phyloP scores from a whole-genome alignment of 2,329 filamentous ascomycete genomes.

The Penicillium sumatraense region DNA sequence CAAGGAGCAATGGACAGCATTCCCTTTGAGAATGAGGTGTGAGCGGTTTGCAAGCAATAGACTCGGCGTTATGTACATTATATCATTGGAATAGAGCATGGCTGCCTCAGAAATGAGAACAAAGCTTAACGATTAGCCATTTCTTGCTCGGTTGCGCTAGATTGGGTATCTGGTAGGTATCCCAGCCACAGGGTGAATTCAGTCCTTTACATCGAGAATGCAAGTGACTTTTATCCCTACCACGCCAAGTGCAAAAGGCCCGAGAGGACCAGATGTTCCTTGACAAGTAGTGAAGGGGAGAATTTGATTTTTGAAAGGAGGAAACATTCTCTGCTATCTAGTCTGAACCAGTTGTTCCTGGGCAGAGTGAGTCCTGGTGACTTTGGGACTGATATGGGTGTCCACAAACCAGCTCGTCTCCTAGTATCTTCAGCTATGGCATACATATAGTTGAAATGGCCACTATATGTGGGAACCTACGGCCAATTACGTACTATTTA shows the following conservation, averaged over 20 bases:
- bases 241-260: not conserved
- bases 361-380: not conserved
- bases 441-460: too few relatives aligned
- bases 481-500: too few relatives aligned
- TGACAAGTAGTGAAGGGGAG: not conserved
- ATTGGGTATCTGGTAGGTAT: not conserved
- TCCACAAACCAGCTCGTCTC: too few relatives aligned
- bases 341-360: too few relatives aligned
- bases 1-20: slow-evolving; percentile 54
- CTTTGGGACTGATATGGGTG: too few relatives aligned
- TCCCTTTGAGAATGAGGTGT: slow-evolving; percentile 52
- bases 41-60: slow-evolving; percentile 7
- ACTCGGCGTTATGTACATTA: slow-evolving; percentile 13
- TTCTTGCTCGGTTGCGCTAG: not conserved
- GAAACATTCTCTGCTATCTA: not conserved
- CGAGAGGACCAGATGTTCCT: not conserved
- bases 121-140: not conserved
- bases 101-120: not conserved
- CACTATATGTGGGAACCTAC: too few relatives aligned
- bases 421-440: too few relatives aligned
- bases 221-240: not conserved
- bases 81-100: not conserved
- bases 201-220: not conserved
- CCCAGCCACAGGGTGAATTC: not conserved
- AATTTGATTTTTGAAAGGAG: not conserved